These are phyloP conservation scores for Hypoxylon sp. DNA, from an alignment of 2,329 filamentous ascomycete genomes.

Conservation along the genomic window DNA sequence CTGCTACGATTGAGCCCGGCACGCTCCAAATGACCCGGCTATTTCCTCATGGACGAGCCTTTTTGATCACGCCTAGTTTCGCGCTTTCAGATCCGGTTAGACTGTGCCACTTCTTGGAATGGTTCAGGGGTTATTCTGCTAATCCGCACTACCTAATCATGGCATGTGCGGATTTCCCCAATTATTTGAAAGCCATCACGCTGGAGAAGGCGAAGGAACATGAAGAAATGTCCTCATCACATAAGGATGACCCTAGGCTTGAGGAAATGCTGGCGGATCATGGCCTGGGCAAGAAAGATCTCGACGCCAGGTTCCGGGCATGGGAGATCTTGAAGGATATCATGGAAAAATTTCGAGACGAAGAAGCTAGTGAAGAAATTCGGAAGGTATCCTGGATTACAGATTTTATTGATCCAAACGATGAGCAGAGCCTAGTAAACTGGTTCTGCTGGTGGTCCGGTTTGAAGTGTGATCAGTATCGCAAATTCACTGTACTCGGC, in stretches of 20 bases:
- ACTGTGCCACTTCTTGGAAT: slow-evolving; percentile 58
- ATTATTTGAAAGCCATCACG: slow-evolving; percentile 56
- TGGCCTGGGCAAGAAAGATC: slow-evolving; percentile 42
- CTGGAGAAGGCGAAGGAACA: slow-evolving; percentile 54
- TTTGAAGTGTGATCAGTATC: slow-evolving; percentile 64
- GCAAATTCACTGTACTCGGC: slow-evolving; percentile 70
- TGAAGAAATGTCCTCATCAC: slow-evolving; percentile 29
- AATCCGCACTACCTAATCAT: slow-evolving; percentile 55
- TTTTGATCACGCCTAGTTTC: slow-evolving; percentile 67
- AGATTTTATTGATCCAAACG: slow-evolving; percentile 66
- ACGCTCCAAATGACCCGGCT: slow-evolving; percentile 58
- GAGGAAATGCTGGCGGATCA: slow-evolving; percentile 30
- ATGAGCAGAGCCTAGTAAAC: slow-evolving; percentile 74
- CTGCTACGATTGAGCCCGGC: slow-evolving; percentile 49
- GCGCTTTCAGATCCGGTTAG: slow-evolving; percentile 61
- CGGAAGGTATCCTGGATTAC: slow-evolving; percentile 63
- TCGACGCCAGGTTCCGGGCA: slow-evolving; percentile 45
- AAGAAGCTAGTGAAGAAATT: slow-evolving; percentile 54
- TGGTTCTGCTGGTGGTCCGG: slow-evolving; percentile 74
- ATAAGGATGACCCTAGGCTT: slow-evolving; percentile 40
- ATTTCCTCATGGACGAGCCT: slow-evolving; percentile 61
- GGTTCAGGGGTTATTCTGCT: slow-evolving; percentile 53
- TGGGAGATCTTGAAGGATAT: slow-evolving; percentile 50
- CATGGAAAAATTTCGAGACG: slow-evolving; percentile 51
- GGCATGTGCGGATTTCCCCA: slow-evolving; percentile 55